These are phyloP conservation scores for Microdochium nivale DNA, from an alignment of 2,329 filamentous ascomycete species.

Conservation along the genomic window DNA sequence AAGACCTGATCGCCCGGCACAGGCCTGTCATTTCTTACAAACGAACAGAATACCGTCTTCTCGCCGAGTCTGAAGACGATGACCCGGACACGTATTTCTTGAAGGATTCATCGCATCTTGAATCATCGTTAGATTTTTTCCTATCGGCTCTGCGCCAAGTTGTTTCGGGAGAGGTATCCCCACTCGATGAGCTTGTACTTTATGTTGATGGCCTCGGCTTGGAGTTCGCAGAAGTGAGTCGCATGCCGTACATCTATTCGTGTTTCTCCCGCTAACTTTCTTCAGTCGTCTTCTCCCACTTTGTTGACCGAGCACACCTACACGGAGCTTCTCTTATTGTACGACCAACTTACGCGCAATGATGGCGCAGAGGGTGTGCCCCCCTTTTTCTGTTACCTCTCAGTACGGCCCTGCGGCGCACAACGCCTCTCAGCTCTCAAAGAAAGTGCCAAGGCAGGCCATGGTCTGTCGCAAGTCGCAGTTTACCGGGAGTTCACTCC, in stretches of 20 bases:
- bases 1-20: conserved; percentile 15
- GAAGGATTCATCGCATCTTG: conserved; percentile 16
- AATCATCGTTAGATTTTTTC: conserved; percentile 15
- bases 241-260: background rate
- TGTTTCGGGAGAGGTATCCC: conserved; percentile 21
- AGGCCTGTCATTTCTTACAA: conserved; percentile 20
- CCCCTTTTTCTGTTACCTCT: conserved; percentile 20
- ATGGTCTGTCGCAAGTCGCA: conserved; percentile 20
- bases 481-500: conserved; percentile 17
- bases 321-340: conserved; percentile 18
- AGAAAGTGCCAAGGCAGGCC: conserved; percentile 19
- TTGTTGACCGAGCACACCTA: conserved; percentile 20
- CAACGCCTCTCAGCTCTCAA: conserved; percentile 20
- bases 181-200: conserved; percentile 22
- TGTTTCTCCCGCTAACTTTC: conserved; percentile 9
- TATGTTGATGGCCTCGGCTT: conserved; percentile 22
- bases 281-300: conserved; percentile 17
- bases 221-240: conserved; percentile 22
- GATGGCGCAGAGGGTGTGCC: conserved; percentile 13
- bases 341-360: conserved; percentile 21
- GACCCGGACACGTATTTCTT: conserved; percentile 23
- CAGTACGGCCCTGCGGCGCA: conserved; percentile 20
- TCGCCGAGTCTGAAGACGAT: conserved; percentile 21
- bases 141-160: conserved; percentile 19
- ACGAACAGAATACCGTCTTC: conserved; percentile 20